Conservation (phyloP, 495 filamentous ascomycete genomes). For the Achaetomiella virescens region DNA sequence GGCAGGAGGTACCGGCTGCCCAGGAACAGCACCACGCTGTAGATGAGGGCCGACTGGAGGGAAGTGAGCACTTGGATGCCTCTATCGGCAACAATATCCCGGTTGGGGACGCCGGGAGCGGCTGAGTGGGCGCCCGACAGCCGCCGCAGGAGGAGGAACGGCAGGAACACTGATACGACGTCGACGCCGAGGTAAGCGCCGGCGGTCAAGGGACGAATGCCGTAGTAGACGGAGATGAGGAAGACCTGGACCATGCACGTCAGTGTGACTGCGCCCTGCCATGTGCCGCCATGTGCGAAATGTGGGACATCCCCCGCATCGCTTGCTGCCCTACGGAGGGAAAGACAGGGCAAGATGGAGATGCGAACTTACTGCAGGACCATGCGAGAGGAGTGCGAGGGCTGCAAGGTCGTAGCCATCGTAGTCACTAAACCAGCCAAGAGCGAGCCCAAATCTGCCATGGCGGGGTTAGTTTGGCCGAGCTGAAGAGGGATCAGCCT, state of each 20-base stretch:
- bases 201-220: slow-evolving; percentile 51
- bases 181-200: slow-evolving; percentile 56
- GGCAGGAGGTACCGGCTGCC: slow-evolving; percentile 63
- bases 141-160: slow-evolving; percentile 64
- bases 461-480: slow-evolving; percentile 20
- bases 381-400: slow-evolving; percentile 61
- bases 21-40: slow-evolving; percentile 57
- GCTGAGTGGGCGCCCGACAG: slow-evolving; percentile 55
- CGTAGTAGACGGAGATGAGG: slow-evolving; percentile 70
- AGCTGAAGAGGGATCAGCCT: slow-evolving; percentile 20
- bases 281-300: slow-evolving; percentile 7
- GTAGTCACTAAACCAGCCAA: slow-evolving; percentile 64
- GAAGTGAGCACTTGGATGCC: slow-evolving; percentile 56
- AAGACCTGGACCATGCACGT: slow-evolving; percentile 42
- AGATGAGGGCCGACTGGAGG: slow-evolving; percentile 59
- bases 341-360: not conserved
- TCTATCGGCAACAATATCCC: slow-evolving; percentile 61
- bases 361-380: slow-evolving; percentile 51
- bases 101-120: slow-evolving; percentile 56
- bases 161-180: slow-evolving; percentile 57
- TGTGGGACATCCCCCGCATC: slow-evolving; percentile 6
- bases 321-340: slow-evolving; percentile 7
- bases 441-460: slow-evolving; percentile 55
- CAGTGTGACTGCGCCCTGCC: slow-evolving; percentile 13
- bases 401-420: slow-evolving; percentile 67